These are phyloP conservation scores for Microbotryum silenes-acaulis DNA, from an alignment of 1,284 basidiomycete genomes.

Conservation along the genomic window DNA sequence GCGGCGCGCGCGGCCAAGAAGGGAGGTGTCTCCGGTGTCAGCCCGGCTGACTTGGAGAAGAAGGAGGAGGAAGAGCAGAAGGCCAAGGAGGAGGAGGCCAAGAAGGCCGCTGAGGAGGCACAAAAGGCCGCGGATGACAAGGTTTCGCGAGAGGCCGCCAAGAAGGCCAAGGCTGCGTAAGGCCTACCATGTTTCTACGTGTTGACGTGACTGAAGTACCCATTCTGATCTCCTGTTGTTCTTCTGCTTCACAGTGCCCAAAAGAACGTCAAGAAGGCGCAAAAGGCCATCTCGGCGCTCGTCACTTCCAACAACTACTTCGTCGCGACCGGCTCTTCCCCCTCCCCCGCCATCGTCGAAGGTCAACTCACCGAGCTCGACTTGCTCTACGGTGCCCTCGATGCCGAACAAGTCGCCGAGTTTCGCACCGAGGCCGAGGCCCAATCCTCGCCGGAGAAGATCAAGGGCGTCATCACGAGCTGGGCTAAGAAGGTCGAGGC, in stretches of 20 bases:
- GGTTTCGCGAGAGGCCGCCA: conserved; percentile 65
- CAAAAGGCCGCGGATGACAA: conserved; percentile 72
- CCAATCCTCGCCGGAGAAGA: conserved; percentile 36
- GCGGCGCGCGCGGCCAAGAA: conserved; percentile 87
- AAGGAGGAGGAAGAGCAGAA: conserved; percentile 41
- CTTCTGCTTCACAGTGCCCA: conserved; percentile 29
- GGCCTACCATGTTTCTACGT: conserved; percentile 37
- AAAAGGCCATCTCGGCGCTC: conserved; percentile 47
- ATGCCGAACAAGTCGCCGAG: conserved; percentile 48
- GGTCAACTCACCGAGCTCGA: conserved; percentile 51
- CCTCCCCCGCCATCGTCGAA: conserved; percentile 48
- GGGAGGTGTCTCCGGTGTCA: conserved; percentile 43
- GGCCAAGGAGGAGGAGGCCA: conserved; percentile 63
- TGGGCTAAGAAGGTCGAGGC: conserved; percentile 36
- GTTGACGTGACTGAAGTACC: background rate
- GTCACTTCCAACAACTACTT: conserved; percentile 53
- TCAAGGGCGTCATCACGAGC: conserved; percentile 44
- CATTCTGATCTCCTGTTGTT: background rate
- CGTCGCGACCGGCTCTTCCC: conserved; percentile 44
- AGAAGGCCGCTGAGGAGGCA: conserved; percentile 65
- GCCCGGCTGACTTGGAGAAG: conserved; percentile 47
- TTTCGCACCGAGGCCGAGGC: conserved; percentile 48
- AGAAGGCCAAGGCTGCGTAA: conserved; percentile 73
- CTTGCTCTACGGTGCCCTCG: conserved; percentile 45
- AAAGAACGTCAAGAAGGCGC: conserved; percentile 47